phyloP scores from a whole-genome alignment of 1,284 basidiomycete species.

The Schizopora paradoxa region DNA sequence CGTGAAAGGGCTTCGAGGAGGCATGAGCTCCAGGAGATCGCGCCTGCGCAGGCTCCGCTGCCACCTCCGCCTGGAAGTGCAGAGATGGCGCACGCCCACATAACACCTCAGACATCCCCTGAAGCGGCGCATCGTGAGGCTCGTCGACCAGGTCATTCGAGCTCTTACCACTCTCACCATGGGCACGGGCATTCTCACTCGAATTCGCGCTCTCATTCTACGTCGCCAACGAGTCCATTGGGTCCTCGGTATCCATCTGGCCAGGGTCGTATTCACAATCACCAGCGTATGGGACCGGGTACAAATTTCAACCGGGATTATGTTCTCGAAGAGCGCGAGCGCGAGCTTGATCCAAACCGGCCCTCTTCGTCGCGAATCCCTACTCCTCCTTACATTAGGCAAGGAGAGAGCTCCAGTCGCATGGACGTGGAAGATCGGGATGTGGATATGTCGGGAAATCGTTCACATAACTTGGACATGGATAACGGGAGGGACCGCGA shows the following conservation, averaged over 20 bases:
- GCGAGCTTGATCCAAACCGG: background rate
- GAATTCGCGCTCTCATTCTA: conserved; percentile 36
- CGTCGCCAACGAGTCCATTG: conserved; percentile 20
- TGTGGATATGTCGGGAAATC: no score
- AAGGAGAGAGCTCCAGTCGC: background rate
- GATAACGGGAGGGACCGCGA: no score
- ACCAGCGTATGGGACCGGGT: conserved; percentile 62
- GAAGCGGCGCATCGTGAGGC: conserved; percentile 17
- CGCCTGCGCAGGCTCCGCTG: conserved; percentile 4
- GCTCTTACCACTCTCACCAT: conserved; percentile 5
- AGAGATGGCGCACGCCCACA: background rate
- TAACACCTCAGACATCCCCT: conserved; percentile 8
- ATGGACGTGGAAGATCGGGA: conserved; percentile 1
- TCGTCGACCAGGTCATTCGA: conserved; percentile 24
- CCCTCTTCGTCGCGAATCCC: conserved; percentile 6
- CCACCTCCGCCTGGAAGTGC: background rate
- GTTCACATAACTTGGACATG: no score
- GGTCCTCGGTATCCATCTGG: conserved; percentile 22
- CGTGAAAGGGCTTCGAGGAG: conserved; percentile 1
- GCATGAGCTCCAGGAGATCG: background rate
- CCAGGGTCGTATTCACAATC: conserved; percentile 43
- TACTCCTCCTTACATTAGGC: conserved; percentile 11
- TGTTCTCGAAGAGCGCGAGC: conserved; percentile 35
- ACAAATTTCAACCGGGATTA: conserved; percentile 42
- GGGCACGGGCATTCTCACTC: conserved; percentile 35